Percentiles rank a stretch among this genome's conserved stretches.
Evolutionary conservation across 2,329 filamentous ascomycete genomes (phyloP).

Genomic region (Venturia oleaginea): DNA sequence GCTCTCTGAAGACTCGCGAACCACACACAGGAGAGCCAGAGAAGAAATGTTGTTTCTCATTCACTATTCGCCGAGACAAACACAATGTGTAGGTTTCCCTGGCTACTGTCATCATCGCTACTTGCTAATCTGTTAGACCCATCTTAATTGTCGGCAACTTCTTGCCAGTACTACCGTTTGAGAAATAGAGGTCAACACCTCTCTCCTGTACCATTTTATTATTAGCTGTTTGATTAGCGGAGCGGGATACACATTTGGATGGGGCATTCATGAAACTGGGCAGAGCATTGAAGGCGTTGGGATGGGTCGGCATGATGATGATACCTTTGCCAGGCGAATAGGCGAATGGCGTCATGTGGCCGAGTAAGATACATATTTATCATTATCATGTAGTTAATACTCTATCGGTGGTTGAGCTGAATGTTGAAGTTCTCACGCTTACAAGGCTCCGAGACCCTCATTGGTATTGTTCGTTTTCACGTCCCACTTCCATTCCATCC

Average conservation of each 20-base stretch:
- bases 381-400: neutral
- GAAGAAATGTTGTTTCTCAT: slow-evolving; percentile 93
- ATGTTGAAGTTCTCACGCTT: neutral
- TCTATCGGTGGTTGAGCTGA: neutral
- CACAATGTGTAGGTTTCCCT: slow-evolving; percentile 75
- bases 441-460: neutral
- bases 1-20: slow-evolving; percentile 69
- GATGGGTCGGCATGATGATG: slow-evolving; percentile 3
- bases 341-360: neutral
- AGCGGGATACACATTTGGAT: neutral
- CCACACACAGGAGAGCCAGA: slow-evolving; percentile 57
- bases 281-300: neutral
- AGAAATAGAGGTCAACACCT: neutral
- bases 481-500: neutral
- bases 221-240: slow-evolving; percentile 3
- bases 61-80: slow-evolving; percentile 88
- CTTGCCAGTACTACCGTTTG: slow-evolving; percentile 59
- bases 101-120: slow-evolving; percentile 4
- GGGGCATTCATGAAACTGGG: neutral
- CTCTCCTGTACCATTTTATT: slow-evolving; percentile 10
- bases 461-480: neutral
- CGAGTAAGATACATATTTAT: neutral
- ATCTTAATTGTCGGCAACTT: slow-evolving; percentile 95
- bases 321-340: neutral
- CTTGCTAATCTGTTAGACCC: slow-evolving; percentile 51